Evolutionary conservation across 441 rosid genomes (phyloP).

Genomic region (Metrosideros polymorpha): DNA sequence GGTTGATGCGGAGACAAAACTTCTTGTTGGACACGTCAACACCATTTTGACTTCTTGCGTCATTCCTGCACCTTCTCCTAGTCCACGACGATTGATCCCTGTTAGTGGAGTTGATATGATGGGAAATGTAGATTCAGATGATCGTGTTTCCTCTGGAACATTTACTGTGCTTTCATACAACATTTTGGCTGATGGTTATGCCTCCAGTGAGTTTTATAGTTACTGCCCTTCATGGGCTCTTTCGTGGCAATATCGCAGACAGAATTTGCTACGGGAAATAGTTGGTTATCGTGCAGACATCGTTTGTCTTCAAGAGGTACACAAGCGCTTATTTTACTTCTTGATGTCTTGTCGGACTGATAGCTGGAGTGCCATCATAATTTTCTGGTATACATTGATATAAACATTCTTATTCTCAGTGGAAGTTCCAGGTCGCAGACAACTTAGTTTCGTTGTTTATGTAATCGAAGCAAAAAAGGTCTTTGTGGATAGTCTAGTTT

Average conservation of each 20-base stretch:
- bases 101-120: constrained; percentile 67
- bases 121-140: constrained; percentile 75
- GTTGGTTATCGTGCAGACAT: constrained; percentile 97
- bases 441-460: neutral
- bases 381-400: neutral
- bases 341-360: neutral
- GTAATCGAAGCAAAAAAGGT: neutral
- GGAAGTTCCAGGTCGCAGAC: neutral
- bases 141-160: constrained; percentile 66
- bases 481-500: neutral
- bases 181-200: constrained; percentile 82
- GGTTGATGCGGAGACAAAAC: constrained; percentile 71
- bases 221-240: constrained; percentile 99
- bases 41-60: constrained; percentile 87
- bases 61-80: constrained; percentile 97
- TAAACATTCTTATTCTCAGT: neutral
- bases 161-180: constrained; percentile 95
- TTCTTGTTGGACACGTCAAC: constrained; percentile 57
- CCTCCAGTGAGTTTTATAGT: constrained; percentile 68
- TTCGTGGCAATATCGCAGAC: constrained; percentile 97
- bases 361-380: neutral
- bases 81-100: constrained; percentile 81
- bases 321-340: neutral
- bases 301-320: constrained; percentile 97
- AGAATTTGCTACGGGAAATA: constrained; percentile 88